Conservation (phyloP, 768 basidiomycete genomes). For the Russula compacta region DNA sequence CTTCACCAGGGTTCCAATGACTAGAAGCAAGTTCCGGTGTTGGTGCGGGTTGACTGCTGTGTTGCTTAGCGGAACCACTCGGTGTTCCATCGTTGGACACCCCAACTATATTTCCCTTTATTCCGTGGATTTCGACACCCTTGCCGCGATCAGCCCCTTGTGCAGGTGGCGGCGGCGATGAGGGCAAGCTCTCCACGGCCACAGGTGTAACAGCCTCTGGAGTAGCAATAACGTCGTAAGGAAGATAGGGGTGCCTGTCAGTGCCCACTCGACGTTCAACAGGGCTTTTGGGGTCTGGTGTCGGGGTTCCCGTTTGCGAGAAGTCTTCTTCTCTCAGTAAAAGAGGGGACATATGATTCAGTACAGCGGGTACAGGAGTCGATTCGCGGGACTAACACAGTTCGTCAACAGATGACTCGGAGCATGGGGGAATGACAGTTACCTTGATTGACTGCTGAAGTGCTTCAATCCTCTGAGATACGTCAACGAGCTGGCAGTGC, state of each 20-base stretch:
- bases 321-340: no score
- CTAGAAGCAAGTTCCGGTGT: no score
- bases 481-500: background rate
- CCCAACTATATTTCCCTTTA: background rate
- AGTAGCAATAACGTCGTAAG: background rate
- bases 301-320: background rate
- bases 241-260: background rate
- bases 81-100: no score
- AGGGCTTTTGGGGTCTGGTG: background rate
- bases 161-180: background rate
- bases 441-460: conserved; percentile 6
- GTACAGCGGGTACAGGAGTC: background rate
- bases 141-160: background rate
- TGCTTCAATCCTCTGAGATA: background rate
- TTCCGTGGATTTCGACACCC: background rate
- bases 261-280: background rate
- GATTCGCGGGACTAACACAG: background rate
- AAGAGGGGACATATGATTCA: background rate
- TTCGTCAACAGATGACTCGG: background rate
- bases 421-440: background rate
- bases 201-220: background rate
- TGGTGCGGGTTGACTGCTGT: no score
- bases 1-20: no score
- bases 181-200: no score
- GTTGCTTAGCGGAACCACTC: no score